These are phyloP conservation scores for Stropharia rugosoannulata DNA, from an alignment of 768 basidiomycete species.

Conservation along the genomic window DNA sequence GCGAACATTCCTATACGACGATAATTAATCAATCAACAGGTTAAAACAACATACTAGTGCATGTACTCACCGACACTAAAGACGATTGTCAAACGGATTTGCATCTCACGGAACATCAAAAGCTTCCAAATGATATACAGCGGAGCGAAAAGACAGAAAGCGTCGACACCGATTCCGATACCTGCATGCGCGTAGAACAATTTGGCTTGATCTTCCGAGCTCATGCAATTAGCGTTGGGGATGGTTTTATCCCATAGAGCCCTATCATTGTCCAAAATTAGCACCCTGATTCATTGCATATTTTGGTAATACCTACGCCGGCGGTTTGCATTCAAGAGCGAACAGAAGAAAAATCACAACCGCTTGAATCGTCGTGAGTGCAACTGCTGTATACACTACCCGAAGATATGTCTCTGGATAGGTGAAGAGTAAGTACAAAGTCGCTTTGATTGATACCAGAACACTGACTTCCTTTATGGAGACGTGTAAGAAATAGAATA, in stretches of 20 bases:
- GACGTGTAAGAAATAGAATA: not conserved
- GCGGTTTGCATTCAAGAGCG: not conserved
- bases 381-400: not conserved
- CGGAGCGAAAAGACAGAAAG: not conserved
- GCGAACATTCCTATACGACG: not conserved
- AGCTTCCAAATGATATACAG: conserved; percentile 2
- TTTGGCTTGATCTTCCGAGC: conserved; percentile 1
- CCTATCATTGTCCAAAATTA: not conserved
- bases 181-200: conserved; percentile 4
- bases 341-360: not conserved
- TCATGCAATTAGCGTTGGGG: not conserved
- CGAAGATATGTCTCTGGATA: not conserved
- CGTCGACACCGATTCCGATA: conserved; percentile 1
- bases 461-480: conserved; percentile 1
- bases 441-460: not conserved
- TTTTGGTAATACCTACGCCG: not conserved
- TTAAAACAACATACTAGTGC: not conserved
- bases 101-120: conserved; percentile 5
- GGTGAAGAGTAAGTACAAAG: not conserved
- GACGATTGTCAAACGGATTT: not conserved
- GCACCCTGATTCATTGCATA: not conserved
- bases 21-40: not conserved
- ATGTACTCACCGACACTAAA: not conserved
- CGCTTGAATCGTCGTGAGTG: not conserved
- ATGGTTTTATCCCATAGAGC: conserved; percentile 2